Evolutionary conservation across 805 yeast species (phyloP).

Genomic region (Yarrowia osloensis): DNA sequence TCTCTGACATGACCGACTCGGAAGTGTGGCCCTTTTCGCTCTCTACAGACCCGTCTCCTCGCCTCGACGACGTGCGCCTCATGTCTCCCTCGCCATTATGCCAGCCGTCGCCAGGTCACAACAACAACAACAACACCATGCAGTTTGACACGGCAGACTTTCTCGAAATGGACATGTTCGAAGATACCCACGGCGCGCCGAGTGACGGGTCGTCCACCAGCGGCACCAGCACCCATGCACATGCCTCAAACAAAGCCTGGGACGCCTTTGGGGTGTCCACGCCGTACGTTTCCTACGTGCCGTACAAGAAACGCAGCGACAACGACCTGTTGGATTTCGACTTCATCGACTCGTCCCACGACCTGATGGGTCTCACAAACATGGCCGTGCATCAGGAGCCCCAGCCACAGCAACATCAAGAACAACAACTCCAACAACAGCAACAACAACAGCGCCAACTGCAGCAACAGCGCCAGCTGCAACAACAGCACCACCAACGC

Average conservation of each 20-base stretch:
- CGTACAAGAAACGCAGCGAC: constrained; percentile 17
- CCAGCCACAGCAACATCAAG: background rate
- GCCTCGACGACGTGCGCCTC: constrained; percentile 17
- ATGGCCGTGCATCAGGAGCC: background rate
- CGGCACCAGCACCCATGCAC: background rate
- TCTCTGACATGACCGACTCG: constrained; percentile 7
- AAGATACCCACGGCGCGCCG: constrained; percentile 7
- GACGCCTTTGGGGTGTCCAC: constrained; percentile 24
- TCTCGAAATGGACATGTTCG: constrained; percentile 26
- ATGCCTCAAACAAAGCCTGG: constrained; percentile 10
- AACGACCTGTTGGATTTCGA: constrained; percentile 23
- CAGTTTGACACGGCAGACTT: constrained; percentile 26
- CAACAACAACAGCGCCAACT: background rate
- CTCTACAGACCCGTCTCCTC: constrained; percentile 14
- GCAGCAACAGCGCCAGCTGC: background rate
- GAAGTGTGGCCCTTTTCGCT: constrained; percentile 27
- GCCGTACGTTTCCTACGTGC: constrained; percentile 3
- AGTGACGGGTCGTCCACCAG: constrained; percentile 2
- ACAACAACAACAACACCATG: background rate
- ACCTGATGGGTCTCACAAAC: background rate
- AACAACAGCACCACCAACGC: background rate
- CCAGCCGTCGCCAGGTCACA: constrained; percentile 26
- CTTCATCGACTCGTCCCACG: constrained; percentile 7
- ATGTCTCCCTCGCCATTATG: constrained; percentile 16
- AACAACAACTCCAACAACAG: background rate